phyloP scores from a whole-genome alignment of 2,329 filamentous ascomycete species.

The Aspergillus piperis region DNA sequence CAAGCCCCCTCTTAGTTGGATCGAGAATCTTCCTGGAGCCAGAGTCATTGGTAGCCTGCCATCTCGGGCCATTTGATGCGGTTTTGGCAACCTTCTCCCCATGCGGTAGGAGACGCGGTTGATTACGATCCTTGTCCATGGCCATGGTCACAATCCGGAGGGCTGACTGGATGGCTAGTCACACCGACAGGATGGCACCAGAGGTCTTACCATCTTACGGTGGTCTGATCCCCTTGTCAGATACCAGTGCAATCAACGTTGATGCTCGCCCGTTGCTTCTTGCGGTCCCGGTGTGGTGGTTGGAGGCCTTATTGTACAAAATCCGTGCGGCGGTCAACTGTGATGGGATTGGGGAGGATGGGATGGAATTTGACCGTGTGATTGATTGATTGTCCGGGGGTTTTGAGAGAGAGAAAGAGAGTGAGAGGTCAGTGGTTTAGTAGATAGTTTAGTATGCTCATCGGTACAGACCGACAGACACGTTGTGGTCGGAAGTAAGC shows the following conservation, averaged over 20 bases:
- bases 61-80: not conserved
- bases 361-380: not conserved
- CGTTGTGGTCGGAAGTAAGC: not conserved
- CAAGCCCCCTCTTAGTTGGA: conserved; percentile 23
- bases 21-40: conserved; percentile 16
- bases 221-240: conserved; percentile 4
- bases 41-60: not conserved
- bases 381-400: not conserved
- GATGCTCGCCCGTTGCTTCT: conserved; percentile 17
- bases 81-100: not conserved
- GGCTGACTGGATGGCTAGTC: conserved; percentile 1
- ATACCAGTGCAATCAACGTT: not conserved
- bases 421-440: not conserved
- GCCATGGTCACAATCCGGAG: conserved; percentile 1
- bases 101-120: not conserved
- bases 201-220: conserved; percentile 8
- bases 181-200: not conserved
- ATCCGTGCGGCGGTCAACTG: not conserved
- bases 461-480: not conserved
- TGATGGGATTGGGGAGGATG: too few species aligned
- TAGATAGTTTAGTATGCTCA: too few species aligned
- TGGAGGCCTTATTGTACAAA: not conserved
- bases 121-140: conserved; percentile 7
- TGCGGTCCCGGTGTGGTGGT: conserved; percentile 1
- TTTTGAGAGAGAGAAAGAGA: too few species aligned